Evolutionary conservation across 441 rosid species (phyloP), one percentile per base, ranked within the genome.

Genomic region (Adansonia madagascariensis): DNA sequence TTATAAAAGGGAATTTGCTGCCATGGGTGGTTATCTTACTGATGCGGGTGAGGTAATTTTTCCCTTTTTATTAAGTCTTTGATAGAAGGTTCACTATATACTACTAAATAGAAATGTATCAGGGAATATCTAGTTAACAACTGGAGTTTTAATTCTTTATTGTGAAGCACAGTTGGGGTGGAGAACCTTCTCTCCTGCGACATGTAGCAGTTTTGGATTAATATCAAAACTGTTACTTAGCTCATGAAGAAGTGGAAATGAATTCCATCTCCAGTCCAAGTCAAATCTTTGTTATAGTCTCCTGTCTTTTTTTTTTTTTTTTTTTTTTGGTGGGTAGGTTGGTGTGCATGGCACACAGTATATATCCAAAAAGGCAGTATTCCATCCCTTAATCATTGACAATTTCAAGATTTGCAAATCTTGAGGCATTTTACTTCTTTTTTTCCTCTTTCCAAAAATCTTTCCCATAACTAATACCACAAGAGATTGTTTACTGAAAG

Each of bases 21-120:
- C 88, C 60, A 92, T 96, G 91, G 98, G 98, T 79, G 99, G 99
- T 83, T 96, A 96, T 88, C 91, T 96, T 80, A 96, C 98, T 72
- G 93, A 91, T 83, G 97, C 96, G 77, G 99, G 99, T 88, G 98
- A 96, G 98, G 99, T 94, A 91, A 82, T 83, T 80, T 89, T 71
- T 74, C 31, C 62, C 22, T 79, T 70, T 68, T 50, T 20, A 11
- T n/a, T 65, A 60, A 73, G 62, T 31, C 8, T 52, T 6, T 62
- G 14, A 3, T 18, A 4, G 60, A 27, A 14, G 24, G n/a, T 65
- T 52, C 2, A 14, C 6, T 50, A 2, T 59, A 17, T 22, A 59
- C 35, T 22, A 59, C n/a, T n/a, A 44, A 44, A n/a, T 55, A n/a
- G 6, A 55, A 47, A n/a, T 69, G 43, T 17, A 1, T 8, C 5